phyloP scores from a whole-genome alignment of 345 rosid genomes.

The Geranium brycei region DNA sequence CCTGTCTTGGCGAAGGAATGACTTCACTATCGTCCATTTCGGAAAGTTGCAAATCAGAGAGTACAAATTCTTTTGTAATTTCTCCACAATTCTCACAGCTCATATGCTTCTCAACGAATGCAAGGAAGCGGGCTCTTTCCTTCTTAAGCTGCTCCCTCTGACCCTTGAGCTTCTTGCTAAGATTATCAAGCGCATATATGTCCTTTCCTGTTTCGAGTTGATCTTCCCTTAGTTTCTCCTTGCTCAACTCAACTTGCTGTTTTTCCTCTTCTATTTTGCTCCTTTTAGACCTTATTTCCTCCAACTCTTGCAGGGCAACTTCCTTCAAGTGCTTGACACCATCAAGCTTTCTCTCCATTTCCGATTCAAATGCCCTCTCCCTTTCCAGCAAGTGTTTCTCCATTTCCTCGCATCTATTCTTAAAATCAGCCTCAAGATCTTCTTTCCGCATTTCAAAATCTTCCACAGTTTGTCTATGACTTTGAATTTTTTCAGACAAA shows the following conservation, averaged over 20 bases:
- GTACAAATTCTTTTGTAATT: constrained; percentile 32
- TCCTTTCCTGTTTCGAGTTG: constrained; percentile 50
- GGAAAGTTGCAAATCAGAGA: constrained; percentile 45
- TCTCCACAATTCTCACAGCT: constrained; percentile 57
- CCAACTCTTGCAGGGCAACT: constrained; percentile 35
- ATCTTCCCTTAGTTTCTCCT: constrained; percentile 38
- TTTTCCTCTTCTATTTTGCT: constrained; percentile 33
- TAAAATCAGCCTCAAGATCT: constrained; percentile 32
- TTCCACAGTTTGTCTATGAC: constrained; percentile 35
- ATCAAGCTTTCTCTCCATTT: constrained; percentile 34
- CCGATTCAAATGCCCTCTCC: constrained; percentile 31
- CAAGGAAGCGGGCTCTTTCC: constrained; percentile 43
- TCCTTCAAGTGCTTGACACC: constrained; percentile 30
- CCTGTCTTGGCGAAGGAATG: constrained; percentile 20
- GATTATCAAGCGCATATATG: constrained; percentile 43
- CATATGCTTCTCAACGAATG: constrained; percentile 46
- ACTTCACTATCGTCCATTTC: constrained; percentile 26
- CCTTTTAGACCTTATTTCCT: constrained; percentile 39
- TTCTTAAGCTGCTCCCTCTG: constrained; percentile 35
- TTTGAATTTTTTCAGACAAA: constrained; percentile 37
- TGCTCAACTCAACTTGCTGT: constrained; percentile 31
- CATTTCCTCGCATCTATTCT: constrained; percentile 34
- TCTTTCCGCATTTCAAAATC: constrained; percentile 43
- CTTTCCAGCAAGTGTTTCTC: constrained; percentile 35
- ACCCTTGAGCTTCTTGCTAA: constrained; percentile 43